Conservation (phyloP, 1,284 basidiomycete species). For the Cryptococcus amylolentus region DNA sequence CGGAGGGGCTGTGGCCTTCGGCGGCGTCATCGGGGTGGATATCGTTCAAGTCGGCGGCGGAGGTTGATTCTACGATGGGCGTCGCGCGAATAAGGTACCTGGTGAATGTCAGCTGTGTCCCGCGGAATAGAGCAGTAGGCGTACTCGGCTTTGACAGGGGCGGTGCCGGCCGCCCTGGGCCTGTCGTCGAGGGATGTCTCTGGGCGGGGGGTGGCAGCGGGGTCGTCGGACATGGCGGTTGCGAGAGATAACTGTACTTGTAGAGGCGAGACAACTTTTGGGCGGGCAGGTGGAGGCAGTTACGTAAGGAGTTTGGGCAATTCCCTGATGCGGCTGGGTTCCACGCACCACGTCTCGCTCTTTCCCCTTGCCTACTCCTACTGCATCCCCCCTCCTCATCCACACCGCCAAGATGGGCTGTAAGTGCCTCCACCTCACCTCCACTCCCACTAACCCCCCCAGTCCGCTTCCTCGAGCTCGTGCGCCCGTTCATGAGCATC, state of each 20-base stretch:
- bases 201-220: constrained; percentile 16
- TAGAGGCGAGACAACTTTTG: constrained; percentile 1
- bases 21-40: constrained; percentile 63
- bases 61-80: constrained; percentile 53
- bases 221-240: constrained; percentile 19
- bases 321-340: background rate
- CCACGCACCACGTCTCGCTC: background rate
- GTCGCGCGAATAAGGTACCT: constrained; percentile 60
- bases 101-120: background rate
- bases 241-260: no score
- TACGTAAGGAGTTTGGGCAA: background rate
- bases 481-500: constrained; percentile 89
- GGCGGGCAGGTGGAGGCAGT: background rate
- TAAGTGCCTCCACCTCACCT: constrained; percentile 9
- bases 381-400: constrained; percentile 7
- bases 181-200: constrained; percentile 22
- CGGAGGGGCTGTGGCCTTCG: constrained; percentile 53
- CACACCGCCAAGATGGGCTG: constrained; percentile 36
- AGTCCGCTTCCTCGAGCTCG: constrained; percentile 94
- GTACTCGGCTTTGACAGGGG: constrained; percentile 71
- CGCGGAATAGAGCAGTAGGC: background rate
- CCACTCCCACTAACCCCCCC: constrained; percentile 2
- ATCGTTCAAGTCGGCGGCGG: constrained; percentile 16
- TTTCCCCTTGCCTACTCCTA: background rate
- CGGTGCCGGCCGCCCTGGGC: constrained; percentile 37